Evolutionary conservation across 192 early-diverging fungal species (phyloP).

Genomic region (Coemansia sp.): DNA sequence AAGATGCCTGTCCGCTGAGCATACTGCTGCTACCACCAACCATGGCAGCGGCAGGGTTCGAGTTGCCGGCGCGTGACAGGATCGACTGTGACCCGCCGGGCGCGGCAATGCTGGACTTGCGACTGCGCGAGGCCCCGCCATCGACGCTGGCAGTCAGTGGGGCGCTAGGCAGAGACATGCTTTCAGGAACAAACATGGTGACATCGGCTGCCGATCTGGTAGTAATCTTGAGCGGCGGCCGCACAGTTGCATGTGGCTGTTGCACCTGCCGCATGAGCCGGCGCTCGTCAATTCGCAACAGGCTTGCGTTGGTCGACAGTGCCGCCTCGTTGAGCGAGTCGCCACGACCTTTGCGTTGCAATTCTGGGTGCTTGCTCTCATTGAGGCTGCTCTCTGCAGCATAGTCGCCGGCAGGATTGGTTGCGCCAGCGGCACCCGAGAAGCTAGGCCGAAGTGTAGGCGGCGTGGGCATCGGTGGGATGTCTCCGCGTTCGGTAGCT

Average conservation of each 20-base stretch:
- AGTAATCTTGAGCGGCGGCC: constrained; percentile 42
- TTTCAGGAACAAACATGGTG: constrained; percentile 38
- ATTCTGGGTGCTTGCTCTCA: background rate
- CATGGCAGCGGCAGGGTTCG: background rate
- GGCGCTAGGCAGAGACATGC: constrained; percentile 15
- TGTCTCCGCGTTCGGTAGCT: constrained; percentile 49
- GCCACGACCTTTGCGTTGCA: constrained; percentile 12
- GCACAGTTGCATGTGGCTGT: constrained; percentile 21
- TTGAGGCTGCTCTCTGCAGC: background rate
- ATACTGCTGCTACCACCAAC: background rate
- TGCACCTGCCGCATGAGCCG: constrained; percentile 21
- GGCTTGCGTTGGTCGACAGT: constrained; percentile 4
- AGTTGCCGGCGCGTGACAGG: background rate
- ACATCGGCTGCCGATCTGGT: constrained; percentile 40
- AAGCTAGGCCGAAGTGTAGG: constrained; percentile 44
- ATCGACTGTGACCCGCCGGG: constrained; percentile 5
- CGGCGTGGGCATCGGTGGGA: constrained; percentile 54
- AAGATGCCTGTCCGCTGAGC: constrained; percentile 3
- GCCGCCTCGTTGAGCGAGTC: constrained; percentile 30
- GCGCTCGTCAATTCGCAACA: constrained; percentile 31
- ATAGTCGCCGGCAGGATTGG: background rate
- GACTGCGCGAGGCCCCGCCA: constrained; percentile 27
- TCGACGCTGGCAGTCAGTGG: constrained; percentile 34
- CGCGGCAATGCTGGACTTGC: constrained; percentile 49
- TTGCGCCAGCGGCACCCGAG: background rate